Evolutionary conservation across 345 rosid species (phyloP).

Genomic region (Salix udensis): DNA sequence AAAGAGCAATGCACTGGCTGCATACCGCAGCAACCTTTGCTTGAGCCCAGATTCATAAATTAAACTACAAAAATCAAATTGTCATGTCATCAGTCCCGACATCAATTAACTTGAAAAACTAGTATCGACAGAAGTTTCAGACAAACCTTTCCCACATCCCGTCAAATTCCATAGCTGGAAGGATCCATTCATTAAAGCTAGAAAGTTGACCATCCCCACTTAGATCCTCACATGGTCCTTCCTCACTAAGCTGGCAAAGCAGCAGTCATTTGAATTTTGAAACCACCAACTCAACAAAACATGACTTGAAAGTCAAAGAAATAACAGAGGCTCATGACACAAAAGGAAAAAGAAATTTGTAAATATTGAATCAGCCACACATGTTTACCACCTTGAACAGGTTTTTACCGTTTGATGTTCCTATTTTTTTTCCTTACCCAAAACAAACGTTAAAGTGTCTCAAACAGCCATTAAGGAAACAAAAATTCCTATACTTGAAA

Average conservation of each 20-base stretch:
- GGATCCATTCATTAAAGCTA: constrained; percentile 93
- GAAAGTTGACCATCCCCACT: constrained; percentile 75
- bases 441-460: neutral
- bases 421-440: neutral
- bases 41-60: constrained; percentile 91
- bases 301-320: neutral
- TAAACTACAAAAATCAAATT: constrained; percentile 51
- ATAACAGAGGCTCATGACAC: too few species aligned
- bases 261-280: constrained; percentile 5
- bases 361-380: neutral
- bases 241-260: constrained; percentile 73
- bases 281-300: neutral
- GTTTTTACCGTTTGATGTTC: neutral
- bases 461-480: neutral
- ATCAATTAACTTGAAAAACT: neutral
- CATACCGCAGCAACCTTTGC: constrained; percentile 81
- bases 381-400: neutral
- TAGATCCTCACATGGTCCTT: constrained; percentile 91
- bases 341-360: neutral
- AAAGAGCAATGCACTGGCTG: constrained; percentile 87
- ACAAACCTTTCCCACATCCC: constrained; percentile 99
- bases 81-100: neutral
- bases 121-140: constrained; percentile 5
- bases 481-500: too few species aligned
- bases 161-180: constrained; percentile 95